A percentile compares a stretch with the other conserved stretches of the same genome.
phyloP scores from a whole-genome alignment of 176 grass and related monocot species.

The Carex cristatella region DNA sequence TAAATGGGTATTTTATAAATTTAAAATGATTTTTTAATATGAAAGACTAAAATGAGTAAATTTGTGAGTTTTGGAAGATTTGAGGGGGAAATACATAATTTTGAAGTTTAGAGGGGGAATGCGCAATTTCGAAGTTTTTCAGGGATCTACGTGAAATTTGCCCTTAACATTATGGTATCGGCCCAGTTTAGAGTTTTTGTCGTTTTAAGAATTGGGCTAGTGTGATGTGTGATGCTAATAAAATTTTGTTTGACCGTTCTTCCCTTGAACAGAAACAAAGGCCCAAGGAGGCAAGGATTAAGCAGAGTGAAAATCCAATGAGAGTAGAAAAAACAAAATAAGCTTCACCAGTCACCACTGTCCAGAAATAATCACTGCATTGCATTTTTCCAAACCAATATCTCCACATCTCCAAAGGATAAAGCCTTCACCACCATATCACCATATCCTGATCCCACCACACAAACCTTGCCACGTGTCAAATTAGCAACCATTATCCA shows the following conservation, averaged over 20 bases:
- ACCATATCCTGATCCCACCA: constrained; percentile 35
- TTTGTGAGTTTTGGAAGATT: too few species aligned
- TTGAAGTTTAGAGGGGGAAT: too few species aligned
- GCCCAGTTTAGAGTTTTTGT: not conserved
- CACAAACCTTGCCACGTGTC: constrained; percentile 25
- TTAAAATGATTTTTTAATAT: too few species aligned
- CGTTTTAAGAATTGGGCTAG: not conserved
- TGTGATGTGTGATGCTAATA: not conserved
- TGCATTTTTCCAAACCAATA: not conserved
- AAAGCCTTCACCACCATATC: constrained; percentile 34
- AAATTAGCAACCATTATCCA: constrained; percentile 8
- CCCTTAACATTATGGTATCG: not conserved
- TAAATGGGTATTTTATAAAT: too few species aligned
- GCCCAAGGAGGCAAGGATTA: not conserved
- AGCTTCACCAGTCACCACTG: not conserved
- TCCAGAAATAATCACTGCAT: constrained; percentile 29
- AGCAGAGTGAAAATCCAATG: not conserved
- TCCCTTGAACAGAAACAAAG: not conserved
- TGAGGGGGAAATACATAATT: too few species aligned
- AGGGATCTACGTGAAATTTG: too few species aligned
- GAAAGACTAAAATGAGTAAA: too few species aligned
- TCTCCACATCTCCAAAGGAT: constrained; percentile 26
- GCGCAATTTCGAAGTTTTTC: too few species aligned
- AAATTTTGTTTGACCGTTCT: not conserved
- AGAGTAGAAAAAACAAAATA: not conserved